Base-by-base conservation (phyloP, 257 asterid genomes). In the Capsicum pubescens region DNA sequence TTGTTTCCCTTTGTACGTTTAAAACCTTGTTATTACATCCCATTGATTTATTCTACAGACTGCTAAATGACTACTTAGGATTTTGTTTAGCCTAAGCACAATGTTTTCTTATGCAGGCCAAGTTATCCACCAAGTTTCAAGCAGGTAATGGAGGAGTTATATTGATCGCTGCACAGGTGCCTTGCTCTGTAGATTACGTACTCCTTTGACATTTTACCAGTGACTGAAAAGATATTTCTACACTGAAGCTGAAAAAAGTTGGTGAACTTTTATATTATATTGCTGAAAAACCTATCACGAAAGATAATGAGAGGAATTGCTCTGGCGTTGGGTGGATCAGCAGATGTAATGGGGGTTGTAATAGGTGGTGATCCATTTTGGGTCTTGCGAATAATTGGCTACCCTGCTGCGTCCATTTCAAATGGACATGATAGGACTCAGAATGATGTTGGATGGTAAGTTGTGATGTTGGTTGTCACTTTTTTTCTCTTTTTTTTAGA, bases 321-420 rank as follows among this genome's bases (percentile, higher is more conserved):
- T 83, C 89, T 93, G 54, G 78, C 78, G 0, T 69, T 97, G 86
- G 95, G 97, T 59, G 97, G 85, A 85, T 88, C 95, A 8, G 76
- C 82, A 48, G 93, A 91, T 56, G 90, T 84, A 42, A 91, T 97
- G 59, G 98, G 93, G 90, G 97, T 94, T 35, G 68, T 85, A 42
- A 86, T 17, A 87, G 98, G 96, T 14, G 98, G 99, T 39, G 97
- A 97, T 88, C 98, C 99, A 42, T 97, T 97, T 86, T 97, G 99
- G 99, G 99, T 93, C 55, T 82, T 90, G 0, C 98, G 98, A 63
- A 91, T 95, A n/a, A 93, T 97, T 39, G 99, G 99, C 54, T 97
- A 97, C 85, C 99, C 99, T 9, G 92, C 85, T 55, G 74, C 83
- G 15, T 61, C 85, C 85, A 83, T 68, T 50, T 87, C 72, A n/a